phyloP scores from a whole-genome alignment of 148 eudicot species.

The Simmondsia chinensis region DNA sequence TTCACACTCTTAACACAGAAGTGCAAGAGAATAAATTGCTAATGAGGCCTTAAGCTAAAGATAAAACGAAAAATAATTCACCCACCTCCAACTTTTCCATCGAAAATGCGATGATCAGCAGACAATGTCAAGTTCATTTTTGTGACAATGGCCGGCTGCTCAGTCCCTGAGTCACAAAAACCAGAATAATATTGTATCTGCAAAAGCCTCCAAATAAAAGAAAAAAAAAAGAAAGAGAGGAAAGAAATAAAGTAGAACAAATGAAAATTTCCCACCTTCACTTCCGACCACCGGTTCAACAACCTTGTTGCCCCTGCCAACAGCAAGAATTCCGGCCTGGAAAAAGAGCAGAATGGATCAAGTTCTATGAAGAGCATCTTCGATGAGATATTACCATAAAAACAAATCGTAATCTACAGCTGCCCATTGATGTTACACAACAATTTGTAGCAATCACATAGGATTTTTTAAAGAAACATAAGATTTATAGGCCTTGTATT shows the following conservation, averaged over 20 bases:
- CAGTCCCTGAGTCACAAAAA: conserved; percentile 40
- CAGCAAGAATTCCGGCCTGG: conserved; percentile 95
- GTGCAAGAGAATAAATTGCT: neutral
- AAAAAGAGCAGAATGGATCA: conserved; percentile 2
- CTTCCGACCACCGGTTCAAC: conserved; percentile 58
- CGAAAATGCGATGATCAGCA: conserved; percentile 96
- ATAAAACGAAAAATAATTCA: conserved; percentile 1
- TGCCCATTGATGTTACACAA: too few species aligned
- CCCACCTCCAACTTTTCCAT: conserved; percentile 91
- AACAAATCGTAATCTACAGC: too few species aligned
- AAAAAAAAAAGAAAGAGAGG: neutral
- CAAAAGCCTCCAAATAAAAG: neutral
- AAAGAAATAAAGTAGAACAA: conserved; percentile 1
- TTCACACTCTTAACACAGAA: neutral
- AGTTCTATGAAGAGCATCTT: neutral
- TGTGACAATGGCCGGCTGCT: conserved; percentile 60
- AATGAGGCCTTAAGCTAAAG: neutral
- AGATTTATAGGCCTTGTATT: too few species aligned
- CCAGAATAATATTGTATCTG: neutral
- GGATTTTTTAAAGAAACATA: too few species aligned
- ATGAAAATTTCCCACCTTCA: conserved; percentile 44
- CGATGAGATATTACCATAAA: too few species aligned
- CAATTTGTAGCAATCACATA: too few species aligned
- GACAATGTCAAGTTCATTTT: conserved; percentile 88
- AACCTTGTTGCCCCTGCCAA: conserved; percentile 89